These are phyloP conservation scores for Lentinus brumalis DNA, from an alignment of 768 basidiomycete species.

Conservation along the genomic window DNA sequence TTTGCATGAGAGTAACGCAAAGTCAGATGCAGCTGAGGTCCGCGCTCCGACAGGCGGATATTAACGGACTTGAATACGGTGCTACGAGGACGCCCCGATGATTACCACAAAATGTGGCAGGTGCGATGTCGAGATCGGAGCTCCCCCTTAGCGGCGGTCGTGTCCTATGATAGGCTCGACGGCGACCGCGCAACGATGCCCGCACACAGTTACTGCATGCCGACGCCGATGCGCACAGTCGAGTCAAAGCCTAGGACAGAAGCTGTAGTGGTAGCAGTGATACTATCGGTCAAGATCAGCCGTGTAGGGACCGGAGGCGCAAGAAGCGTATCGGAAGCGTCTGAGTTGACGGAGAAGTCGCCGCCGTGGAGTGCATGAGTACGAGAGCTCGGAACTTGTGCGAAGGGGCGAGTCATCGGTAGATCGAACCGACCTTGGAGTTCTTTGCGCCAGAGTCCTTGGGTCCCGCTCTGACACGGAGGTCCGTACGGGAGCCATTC, in stretches of 20 bases:
- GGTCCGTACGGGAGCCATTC: not conserved
- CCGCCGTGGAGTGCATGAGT: not conserved
- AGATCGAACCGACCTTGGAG: not conserved
- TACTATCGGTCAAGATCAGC: not conserved
- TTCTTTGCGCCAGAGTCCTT: not conserved
- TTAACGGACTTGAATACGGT: not conserved
- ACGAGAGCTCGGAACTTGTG: not conserved
- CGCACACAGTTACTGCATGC: not conserved
- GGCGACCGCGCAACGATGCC: not conserved
- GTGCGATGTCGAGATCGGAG: not conserved
- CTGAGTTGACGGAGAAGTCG: not conserved
- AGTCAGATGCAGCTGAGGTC: not conserved
- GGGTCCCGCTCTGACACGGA: not conserved
- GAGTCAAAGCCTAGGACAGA: not conserved
- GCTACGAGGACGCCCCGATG: no score
- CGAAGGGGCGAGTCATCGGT: not conserved
- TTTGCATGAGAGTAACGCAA: no score
- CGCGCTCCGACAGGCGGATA: not conserved
- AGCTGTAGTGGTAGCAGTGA: not conserved
- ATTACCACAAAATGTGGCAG: no score
- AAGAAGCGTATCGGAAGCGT: not conserved
- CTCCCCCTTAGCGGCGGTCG: not conserved
- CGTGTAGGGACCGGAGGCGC: not conserved
- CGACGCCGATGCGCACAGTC: not conserved
- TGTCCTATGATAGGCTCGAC: not conserved